These are phyloP conservation scores for Russula virescens DNA, from an alignment of 768 basidiomycete species.

Conservation along the genomic window DNA sequence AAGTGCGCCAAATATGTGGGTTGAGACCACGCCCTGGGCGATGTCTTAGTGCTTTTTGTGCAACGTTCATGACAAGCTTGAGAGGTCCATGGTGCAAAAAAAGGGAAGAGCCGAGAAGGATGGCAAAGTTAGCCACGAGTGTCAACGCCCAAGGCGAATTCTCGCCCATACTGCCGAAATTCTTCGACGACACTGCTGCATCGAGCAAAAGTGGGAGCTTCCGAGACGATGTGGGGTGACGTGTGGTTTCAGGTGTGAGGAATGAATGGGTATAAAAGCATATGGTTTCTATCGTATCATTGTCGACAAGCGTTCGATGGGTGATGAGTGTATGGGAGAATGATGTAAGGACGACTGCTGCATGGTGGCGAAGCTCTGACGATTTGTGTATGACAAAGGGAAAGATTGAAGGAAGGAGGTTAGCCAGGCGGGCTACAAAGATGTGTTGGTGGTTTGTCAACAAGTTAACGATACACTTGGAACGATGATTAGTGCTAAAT, in stretches of 20 bases:
- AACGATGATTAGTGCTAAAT: background rate
- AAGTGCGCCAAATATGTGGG: slow-evolving; percentile 20
- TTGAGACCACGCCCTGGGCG: slow-evolving; percentile 17
- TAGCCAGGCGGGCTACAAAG: slow-evolving; percentile 4
- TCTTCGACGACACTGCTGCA: slow-evolving; percentile 5
- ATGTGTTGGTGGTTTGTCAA: slow-evolving; percentile 5
- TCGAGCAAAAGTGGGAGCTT: slow-evolving; percentile 15
- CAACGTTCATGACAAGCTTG: slow-evolving; percentile 14
- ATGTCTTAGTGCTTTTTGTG: slow-evolving; percentile 10
- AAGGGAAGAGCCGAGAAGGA: slow-evolving; percentile 18
- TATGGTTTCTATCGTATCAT: slow-evolving; percentile 11
- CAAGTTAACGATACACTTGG: slow-evolving; percentile 15
- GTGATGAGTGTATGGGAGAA: slow-evolving; percentile 14
- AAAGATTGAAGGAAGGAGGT: slow-evolving; percentile 14
- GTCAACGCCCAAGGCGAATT: slow-evolving; percentile 19
- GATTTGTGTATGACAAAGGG: slow-evolving; percentile 15
- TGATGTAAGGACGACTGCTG: slow-evolving; percentile 7
- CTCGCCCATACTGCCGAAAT: background rate
- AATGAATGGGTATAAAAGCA: slow-evolving; percentile 11
- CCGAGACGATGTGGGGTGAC: slow-evolving; percentile 15
- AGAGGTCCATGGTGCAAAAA: slow-evolving; percentile 14
- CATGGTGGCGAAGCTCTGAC: slow-evolving; percentile 13
- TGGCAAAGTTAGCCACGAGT: slow-evolving; percentile 4
- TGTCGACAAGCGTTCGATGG: background rate
- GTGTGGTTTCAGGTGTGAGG: slow-evolving; percentile 19